Evolutionary conservation across 2,329 filamentous ascomycete genomes (phyloP).

Genomic region (Davidsoniella australis): DNA sequence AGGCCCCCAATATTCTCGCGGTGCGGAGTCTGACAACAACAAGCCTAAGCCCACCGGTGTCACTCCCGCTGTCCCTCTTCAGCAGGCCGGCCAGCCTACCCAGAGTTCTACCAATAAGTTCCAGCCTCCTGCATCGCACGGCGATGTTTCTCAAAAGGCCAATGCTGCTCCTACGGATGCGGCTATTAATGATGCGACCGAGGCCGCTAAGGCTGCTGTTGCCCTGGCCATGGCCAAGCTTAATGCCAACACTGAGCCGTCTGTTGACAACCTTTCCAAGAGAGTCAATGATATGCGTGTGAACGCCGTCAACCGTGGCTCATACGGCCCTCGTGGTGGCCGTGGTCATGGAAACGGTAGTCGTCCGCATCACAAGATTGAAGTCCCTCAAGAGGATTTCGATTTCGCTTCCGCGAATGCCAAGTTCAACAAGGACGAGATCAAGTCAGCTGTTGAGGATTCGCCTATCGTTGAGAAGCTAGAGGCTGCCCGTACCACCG

Average conservation of each 20-base stretch:
- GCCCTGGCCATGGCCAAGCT: constrained; percentile 66
- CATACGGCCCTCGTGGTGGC: constrained; percentile 30
- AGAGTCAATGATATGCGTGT: constrained; percentile 64
- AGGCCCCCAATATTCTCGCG: neutral
- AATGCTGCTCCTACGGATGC: constrained; percentile 21
- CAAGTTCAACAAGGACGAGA: constrained; percentile 28
- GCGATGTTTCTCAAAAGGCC: constrained; percentile 20
- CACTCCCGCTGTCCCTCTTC: constrained; percentile 31
- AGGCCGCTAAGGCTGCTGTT: constrained; percentile 60
- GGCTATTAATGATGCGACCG: constrained; percentile 48
- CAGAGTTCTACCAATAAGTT: constrained; percentile 22
- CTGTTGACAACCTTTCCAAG: constrained; percentile 54
- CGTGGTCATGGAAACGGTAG: constrained; percentile 23
- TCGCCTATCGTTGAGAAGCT: constrained; percentile 43
- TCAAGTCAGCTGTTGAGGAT: neutral
- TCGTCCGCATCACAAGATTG: constrained; percentile 47
- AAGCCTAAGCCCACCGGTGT: neutral
- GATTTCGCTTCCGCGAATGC: constrained; percentile 55
- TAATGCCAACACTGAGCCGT: constrained; percentile 20
- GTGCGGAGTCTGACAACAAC: neutral
- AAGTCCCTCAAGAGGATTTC: constrained; percentile 80
- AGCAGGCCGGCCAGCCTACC: constrained; percentile 14
- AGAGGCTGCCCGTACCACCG: constrained; percentile 40
- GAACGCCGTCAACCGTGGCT: constrained; percentile 35
- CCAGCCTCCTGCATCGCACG: constrained; percentile 16